phyloP scores from a whole-genome alignment of 306 rosid genomes.

The Boehmeria nivea region DNA sequence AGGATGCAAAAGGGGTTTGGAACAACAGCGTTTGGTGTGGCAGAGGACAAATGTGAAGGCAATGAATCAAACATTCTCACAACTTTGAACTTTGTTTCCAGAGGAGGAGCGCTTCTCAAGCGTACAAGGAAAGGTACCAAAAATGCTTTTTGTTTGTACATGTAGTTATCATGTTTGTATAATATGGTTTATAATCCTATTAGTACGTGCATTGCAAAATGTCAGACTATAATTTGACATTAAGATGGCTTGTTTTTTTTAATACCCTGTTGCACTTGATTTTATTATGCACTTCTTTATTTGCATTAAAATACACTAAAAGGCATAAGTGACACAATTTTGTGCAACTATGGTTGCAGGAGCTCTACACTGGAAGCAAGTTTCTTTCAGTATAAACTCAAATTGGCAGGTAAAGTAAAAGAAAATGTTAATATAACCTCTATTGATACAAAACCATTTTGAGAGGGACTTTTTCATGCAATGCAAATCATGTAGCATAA shows the following conservation, averaged over 20 bases:
- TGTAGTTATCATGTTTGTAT: conserved; percentile 4
- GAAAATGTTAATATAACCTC: too few relatives aligned
- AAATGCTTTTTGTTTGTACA: too few relatives aligned
- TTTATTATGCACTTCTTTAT: too few relatives aligned
- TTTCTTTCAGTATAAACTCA: conserved; percentile 73
- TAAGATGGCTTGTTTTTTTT: too few relatives aligned
- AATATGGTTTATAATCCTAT: not conserved
- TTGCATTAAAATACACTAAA: too few relatives aligned
- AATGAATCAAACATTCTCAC: conserved; percentile 50
- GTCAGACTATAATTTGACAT: too few relatives aligned
- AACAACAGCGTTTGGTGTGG: conserved; percentile 43
- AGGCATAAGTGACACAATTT: conserved; percentile 14
- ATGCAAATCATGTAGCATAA: too few relatives aligned
- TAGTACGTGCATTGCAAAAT: conserved; percentile 12
- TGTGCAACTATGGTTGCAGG: conserved; percentile 61
- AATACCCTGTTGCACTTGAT: too few relatives aligned
- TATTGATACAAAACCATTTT: too few relatives aligned
- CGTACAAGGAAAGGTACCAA: conserved; percentile 87
- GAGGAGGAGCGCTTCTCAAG: conserved; percentile 89
- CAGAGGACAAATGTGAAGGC: conserved; percentile 58
- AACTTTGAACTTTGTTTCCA: conserved; percentile 55
- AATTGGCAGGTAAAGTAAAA: conserved; percentile 68
- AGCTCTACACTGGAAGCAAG: conserved; percentile 91
- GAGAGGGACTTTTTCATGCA: too few relatives aligned
- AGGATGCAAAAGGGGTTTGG: conserved; percentile 68